Evolutionary conservation across 2,329 filamentous ascomycete species (phyloP).

Genomic region (Pseudogymnoascus sp.): DNA sequence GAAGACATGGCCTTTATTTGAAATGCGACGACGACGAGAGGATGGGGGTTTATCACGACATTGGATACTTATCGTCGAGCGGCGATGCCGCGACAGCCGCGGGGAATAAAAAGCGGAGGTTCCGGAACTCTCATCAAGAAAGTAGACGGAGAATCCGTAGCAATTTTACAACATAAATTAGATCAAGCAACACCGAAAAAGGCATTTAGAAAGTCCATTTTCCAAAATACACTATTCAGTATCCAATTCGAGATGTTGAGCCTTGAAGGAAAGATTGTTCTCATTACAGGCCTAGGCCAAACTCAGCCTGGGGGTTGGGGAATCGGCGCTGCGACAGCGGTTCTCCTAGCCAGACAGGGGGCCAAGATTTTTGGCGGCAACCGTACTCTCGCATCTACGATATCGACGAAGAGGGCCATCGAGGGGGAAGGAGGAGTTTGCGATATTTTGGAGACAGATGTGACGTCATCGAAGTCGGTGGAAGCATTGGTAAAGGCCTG

Average conservation of each 20-base stretch:
- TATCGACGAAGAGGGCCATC: slow-evolving; percentile 32
- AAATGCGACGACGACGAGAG: not conserved
- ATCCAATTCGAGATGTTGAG: slow-evolving; percentile 26
- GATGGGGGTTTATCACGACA: not conserved
- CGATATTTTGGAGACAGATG: slow-evolving; percentile 38
- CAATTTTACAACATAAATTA: not conserved
- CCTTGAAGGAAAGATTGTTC: slow-evolving; percentile 32
- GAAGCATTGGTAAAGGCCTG: slow-evolving; percentile 43
- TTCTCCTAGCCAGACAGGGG: slow-evolving; percentile 36
- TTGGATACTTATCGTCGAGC: not conserved
- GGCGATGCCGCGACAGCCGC: not conserved
- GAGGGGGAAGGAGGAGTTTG: slow-evolving; percentile 29
- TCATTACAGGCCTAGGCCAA: slow-evolving; percentile 35
- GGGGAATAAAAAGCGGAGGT: not conserved
- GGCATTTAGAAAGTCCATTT: not conserved
- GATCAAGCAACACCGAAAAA: not conserved
- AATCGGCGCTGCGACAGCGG: slow-evolving; percentile 40
- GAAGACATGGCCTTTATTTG: not conserved
- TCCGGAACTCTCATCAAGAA: not conserved
- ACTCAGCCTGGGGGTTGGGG: slow-evolving; percentile 39
- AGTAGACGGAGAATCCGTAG: not conserved
- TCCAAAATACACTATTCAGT: not conserved
- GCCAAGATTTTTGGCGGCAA: slow-evolving; percentile 41
- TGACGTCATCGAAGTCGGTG: slow-evolving; percentile 42
- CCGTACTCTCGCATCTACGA: slow-evolving; percentile 32